Evolutionary conservation across 192 early-diverging fungal genomes (phyloP).

Genomic region (Coemansia sp.): DNA sequence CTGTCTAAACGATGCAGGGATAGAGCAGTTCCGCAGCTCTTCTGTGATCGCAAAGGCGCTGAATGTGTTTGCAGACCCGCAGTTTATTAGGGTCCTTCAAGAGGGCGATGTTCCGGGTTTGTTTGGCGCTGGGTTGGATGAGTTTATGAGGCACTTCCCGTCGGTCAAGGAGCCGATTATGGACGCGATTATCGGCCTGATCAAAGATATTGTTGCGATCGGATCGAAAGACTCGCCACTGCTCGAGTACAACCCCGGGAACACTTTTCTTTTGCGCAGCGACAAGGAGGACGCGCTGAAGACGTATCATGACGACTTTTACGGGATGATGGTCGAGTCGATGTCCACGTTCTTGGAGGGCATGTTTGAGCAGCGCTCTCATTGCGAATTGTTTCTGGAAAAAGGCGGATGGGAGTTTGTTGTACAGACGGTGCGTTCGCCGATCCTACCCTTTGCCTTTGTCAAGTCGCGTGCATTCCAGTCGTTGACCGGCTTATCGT

Average conservation of each 20-base stretch:
- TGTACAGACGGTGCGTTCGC: constrained; percentile 41
- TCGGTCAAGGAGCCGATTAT: constrained; percentile 73
- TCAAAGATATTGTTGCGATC: constrained; percentile 65
- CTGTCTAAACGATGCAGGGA: constrained; percentile 83
- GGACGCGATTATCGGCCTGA: constrained; percentile 64
- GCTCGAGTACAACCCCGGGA: constrained; percentile 33
- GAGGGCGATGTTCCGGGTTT: constrained; percentile 83
- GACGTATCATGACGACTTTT: constrained; percentile 58
- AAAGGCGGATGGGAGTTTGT: constrained; percentile 51
- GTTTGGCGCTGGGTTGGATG: constrained; percentile 86
- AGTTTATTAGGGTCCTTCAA: constrained; percentile 73
- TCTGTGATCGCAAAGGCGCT: constrained; percentile 75
- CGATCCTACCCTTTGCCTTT: constrained; percentile 52
- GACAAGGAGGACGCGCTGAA: constrained; percentile 52
- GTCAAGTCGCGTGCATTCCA: constrained; percentile 52
- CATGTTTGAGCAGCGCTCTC: constrained; percentile 48
- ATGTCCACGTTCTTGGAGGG: constrained; percentile 54
- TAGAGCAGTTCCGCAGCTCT: constrained; percentile 77
- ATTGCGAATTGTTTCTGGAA: constrained; percentile 46
- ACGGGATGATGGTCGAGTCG: constrained; percentile 56
- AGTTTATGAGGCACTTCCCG: constrained; percentile 95
- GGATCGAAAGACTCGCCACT: constrained; percentile 53
- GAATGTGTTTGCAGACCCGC: constrained; percentile 69
- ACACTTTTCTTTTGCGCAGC: constrained; percentile 40
- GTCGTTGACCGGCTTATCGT: constrained; percentile 46